Evolutionary conservation across 495 filamentous ascomycete species (phyloP).

Genomic region (Penicillium verhagenii): DNA sequence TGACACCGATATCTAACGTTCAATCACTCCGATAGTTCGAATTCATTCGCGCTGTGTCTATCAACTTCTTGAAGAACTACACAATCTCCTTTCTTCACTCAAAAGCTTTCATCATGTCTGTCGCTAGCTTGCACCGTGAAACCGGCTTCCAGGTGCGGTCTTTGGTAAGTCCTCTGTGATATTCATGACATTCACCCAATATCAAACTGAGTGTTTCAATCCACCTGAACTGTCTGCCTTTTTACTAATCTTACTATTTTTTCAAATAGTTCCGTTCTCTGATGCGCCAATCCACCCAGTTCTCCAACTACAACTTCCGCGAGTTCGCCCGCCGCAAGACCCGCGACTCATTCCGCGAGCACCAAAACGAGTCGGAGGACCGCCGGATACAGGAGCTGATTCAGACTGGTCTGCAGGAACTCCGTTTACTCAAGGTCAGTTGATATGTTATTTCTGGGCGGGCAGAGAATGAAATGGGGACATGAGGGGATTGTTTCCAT

Average conservation of each 20-base stretch:
- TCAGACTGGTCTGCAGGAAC: slow-evolving; percentile 80
- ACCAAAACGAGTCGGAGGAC: slow-evolving; percentile 65
- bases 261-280: slow-evolving; percentile 81
- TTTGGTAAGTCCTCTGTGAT: slow-evolving; percentile 51
- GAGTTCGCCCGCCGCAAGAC: slow-evolving; percentile 93
- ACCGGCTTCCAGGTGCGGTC: slow-evolving; percentile 70
- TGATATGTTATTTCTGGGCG: background rate
- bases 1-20: background rate
- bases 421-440: slow-evolving; percentile 90
- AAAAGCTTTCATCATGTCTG: slow-evolving; percentile 39
- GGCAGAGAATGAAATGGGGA: background rate
- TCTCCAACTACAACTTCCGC: slow-evolving; percentile 93
- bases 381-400: slow-evolving; percentile 82
- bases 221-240: background rate
- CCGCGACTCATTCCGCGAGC: slow-evolving; percentile 81
- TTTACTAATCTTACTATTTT: background rate
- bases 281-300: slow-evolving; percentile 80
- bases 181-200: background rate
- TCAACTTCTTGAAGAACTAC: background rate
- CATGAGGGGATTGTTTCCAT: background rate
- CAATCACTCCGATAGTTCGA: background rate
- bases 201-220: background rate
- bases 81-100: slow-evolving; percentile 15
- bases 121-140: slow-evolving; percentile 56
- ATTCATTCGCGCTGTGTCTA: background rate